Conservation (phyloP, 2,329 filamentous ascomycete genomes). For the Cryphonectria nitschkei region DNA sequence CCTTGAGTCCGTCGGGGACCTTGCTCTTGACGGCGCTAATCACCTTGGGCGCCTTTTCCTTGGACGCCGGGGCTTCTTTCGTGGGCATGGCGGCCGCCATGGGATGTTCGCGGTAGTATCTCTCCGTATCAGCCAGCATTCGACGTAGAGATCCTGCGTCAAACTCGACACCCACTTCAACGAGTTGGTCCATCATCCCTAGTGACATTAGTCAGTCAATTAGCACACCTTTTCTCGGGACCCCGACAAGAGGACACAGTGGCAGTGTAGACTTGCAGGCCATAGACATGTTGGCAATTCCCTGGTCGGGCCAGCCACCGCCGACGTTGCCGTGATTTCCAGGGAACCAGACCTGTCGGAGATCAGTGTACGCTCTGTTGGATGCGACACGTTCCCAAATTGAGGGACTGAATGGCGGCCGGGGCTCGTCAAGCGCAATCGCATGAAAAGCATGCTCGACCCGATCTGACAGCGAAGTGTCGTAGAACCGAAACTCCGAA, state of each 20-base stretch:
- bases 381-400: slow-evolving; percentile 54
- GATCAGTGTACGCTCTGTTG: slow-evolving; percentile 45
- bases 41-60: slow-evolving; percentile 17
- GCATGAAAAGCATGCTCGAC: slow-evolving; percentile 64
- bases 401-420: slow-evolving; percentile 57
- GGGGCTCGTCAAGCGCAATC: slow-evolving; percentile 60
- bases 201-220: background rate
- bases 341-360: slow-evolving; percentile 67
- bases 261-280: slow-evolving; percentile 36
- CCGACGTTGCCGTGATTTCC: slow-evolving; percentile 73
- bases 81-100: slow-evolving; percentile 24
- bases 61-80: slow-evolving; percentile 24
- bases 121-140: slow-evolving; percentile 41
- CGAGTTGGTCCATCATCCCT: slow-evolving; percentile 63
- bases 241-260: background rate
- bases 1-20: slow-evolving; percentile 22
- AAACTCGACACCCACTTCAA: slow-evolving; percentile 56
- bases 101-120: slow-evolving; percentile 31
- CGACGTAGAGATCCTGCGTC: slow-evolving; percentile 46
- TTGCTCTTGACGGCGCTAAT: slow-evolving; percentile 16
- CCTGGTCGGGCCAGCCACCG: slow-evolving; percentile 64
- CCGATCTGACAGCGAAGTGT: slow-evolving; percentile 55
- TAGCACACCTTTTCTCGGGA: background rate
- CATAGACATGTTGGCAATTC: slow-evolving; percentile 42
- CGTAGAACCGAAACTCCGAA: slow-evolving; percentile 54